Evolutionary conservation across 345 rosid genomes (phyloP).

Genomic region (Cardiospermum halicacabum): DNA sequence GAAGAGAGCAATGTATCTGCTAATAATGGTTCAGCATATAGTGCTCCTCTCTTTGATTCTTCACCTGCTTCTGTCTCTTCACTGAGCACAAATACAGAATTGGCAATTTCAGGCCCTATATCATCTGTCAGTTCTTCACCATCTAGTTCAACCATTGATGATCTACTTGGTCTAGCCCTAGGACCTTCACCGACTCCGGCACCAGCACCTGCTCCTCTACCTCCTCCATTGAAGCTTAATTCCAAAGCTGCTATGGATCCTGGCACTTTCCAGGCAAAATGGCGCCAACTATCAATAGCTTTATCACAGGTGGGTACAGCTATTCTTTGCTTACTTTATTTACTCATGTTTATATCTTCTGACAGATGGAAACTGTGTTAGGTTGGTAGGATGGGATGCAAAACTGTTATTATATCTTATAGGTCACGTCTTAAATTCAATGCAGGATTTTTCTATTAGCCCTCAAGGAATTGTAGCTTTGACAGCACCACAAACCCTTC

Average conservation of each 20-base stretch:
- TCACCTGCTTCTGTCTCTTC: constrained; percentile 33
- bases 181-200: constrained; percentile 43
- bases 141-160: constrained; percentile 71
- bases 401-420: too few species aligned
- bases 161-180: constrained; percentile 74
- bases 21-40: constrained; percentile 58
- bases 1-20: constrained; percentile 58
- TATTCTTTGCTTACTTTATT: neutral
- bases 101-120: constrained; percentile 40
- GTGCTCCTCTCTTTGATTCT: constrained; percentile 57
- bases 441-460: constrained; percentile 62
- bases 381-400: neutral
- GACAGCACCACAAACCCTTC: constrained; percentile 68
- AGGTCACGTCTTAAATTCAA: neutral
- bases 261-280: constrained; percentile 80
- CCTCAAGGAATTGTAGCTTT: constrained; percentile 68
- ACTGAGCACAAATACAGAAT: constrained; percentile 46
- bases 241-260: constrained; percentile 77
- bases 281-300: constrained; percentile 81
- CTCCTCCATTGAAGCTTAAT: constrained; percentile 74
- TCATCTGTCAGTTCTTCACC: constrained; percentile 30
- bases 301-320: constrained; percentile 52
- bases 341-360: neutral
- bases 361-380: neutral
- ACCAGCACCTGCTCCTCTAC: constrained; percentile 43